Evolutionary conservation across 208 protist species (phyloP).

Genomic region (Leishmania amazonensis): DNA sequence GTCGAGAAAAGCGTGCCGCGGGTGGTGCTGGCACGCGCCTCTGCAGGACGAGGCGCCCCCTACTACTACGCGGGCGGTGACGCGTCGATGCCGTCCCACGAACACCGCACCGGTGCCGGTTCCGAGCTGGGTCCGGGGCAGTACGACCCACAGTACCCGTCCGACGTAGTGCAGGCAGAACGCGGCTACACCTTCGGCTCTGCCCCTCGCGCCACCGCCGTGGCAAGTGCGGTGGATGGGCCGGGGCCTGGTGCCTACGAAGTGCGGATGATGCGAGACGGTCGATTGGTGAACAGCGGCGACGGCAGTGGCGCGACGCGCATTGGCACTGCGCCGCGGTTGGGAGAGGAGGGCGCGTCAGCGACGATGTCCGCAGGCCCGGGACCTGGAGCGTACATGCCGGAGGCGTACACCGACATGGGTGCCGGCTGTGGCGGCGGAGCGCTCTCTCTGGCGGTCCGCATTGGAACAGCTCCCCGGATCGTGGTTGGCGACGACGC

Average conservation of each 20-base stretch:
- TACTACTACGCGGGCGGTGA: not conserved
- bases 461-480: slow-evolving; percentile 29
- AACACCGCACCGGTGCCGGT: not conserved
- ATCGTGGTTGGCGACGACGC: not conserved
- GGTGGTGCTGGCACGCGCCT: slow-evolving; percentile 20
- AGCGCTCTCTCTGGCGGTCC: slow-evolving; percentile 5
- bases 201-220: slow-evolving; percentile 4
- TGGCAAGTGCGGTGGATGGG: not conserved
- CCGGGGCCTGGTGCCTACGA: slow-evolving; percentile 63
- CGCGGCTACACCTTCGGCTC: slow-evolving; percentile 20
- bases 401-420: slow-evolving; percentile 14
- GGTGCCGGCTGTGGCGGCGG: slow-evolving; percentile 3
- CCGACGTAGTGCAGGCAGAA: not conserved
- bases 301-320: not conserved
- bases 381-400: slow-evolving; percentile 48
- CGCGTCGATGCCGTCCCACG: slow-evolving; percentile 2
- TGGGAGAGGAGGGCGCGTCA: not conserved
- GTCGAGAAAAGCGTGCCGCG: slow-evolving; percentile 18
- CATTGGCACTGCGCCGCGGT: slow-evolving; percentile 20
- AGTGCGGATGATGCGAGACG: slow-evolving; percentile 14
- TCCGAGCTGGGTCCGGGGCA: slow-evolving; percentile 16
- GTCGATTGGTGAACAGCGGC: not conserved
- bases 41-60: not conserved
- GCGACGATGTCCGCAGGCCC: slow-evolving; percentile 18
- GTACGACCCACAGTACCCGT: slow-evolving; percentile 27